Base-by-base conservation (phyloP, 1,284 basidiomycete genomes). In the Sparassis latifolia region DNA sequence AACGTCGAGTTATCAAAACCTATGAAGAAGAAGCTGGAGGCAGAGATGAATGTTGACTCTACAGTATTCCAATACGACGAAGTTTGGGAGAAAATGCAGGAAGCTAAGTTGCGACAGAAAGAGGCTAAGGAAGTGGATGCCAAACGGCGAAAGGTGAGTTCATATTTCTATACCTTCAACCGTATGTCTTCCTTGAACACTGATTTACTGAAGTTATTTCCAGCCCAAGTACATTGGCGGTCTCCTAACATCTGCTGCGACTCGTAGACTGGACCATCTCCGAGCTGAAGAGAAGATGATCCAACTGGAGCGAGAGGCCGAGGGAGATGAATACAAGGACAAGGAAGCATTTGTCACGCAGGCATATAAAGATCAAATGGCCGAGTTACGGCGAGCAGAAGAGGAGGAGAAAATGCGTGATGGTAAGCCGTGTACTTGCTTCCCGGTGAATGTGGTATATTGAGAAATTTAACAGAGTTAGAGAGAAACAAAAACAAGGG, bases 211-310 rank as follows among this genome's bases (percentile, higher is more conserved):
- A 60, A 57, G 57, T 49, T 52, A 48, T 56, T 51, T 56, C 46
- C 61, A 95, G 89, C 94, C 97, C 0, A 97, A 97, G 73, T 98
- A 99, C 63, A 97, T 98, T 53, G 77, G 79, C 45, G 81, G 79
- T 35, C 80, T 98, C 44, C 73, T 98, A 2, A 72, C 77, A n/a
- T 83, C 91, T 5, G 94, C 97, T 28, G 84, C 86, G 42, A 91
- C 91, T 40, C 81, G 97, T 33, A 84, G 87, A 61, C 73, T 97
- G 42, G 97, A 99, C 66, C 80, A 91, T 59, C 69, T 97, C n/a
- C 78, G 95, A 50, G 97, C 97, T 0, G 96, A 99, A 69, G 94
- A 99, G 70, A 98, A 98, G 75, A 91, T 95, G 86, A 88, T 98
- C 61, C 90, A 96, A 67, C 80, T 83, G 44, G 96, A 99, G 66